Base-by-base conservation (phyloP, 768 basidiomycete species). In the Boletus eberwhitei region DNA sequence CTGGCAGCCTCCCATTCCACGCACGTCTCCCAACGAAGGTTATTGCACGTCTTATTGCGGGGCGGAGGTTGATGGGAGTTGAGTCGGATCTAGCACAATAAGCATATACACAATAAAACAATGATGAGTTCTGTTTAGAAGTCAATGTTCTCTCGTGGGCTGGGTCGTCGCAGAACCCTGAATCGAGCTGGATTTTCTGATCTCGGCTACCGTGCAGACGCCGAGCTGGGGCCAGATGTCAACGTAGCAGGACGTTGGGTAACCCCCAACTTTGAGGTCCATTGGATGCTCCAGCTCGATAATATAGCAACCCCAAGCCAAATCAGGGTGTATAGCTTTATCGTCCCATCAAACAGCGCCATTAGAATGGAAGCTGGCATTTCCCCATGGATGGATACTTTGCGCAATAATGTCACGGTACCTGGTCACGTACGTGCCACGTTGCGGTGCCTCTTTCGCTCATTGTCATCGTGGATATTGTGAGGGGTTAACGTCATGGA, bases 401-500 rank as follows among this genome's bases (percentile, higher is more conserved):
- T 36, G 44, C 34, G 17, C 35, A 36, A 29, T 34, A 19, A 52
- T 35, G 17, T 44, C 31, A 47, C 37, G 35, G 34, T 2, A n/a
- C n/a, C n/a, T n/a, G 21, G 24, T 61, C 59, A 57, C 59, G 46
- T 60, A 57, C 22, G 5, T 36, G 48, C 40, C 57, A 56, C 36
- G 53, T 64, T 66, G 38, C 32, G 36, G 44, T 36, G 17, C 39
- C 47, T 34, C 47, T 50, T 66, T 48, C 4, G 36, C 40, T 38
- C 29, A 29, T 37, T 53, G 36, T 34, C 37, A 12, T 32, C 22
- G 36, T n/a, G 39, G 45, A 43, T 39, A 24, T 31, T 47, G 19
- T 40, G 32, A 4, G 17, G 2, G 5, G 26, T 46, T 68, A 50
- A 68, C 63, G 65, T 45, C 44, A 66, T 31, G 50, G 58, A 65